phyloP scores from a whole-genome alignment of 208 protist species.

The Leishmania mexicana region DNA sequence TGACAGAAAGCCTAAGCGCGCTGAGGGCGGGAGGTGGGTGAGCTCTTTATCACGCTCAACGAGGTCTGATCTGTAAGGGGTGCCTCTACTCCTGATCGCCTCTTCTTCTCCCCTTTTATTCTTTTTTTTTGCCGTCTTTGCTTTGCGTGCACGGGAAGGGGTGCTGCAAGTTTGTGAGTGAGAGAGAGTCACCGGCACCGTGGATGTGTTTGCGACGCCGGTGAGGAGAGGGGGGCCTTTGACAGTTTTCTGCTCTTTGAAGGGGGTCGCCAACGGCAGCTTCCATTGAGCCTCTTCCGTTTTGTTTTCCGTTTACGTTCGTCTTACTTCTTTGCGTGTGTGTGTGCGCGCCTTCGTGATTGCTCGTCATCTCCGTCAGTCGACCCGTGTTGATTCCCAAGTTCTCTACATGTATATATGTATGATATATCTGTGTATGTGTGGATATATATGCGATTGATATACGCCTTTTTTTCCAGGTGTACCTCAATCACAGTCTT shows the following conservation, averaged over 20 bases:
- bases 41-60: not conserved
- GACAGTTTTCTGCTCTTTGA: not conserved
- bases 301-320: not conserved
- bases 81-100: not conserved
- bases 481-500: not conserved
- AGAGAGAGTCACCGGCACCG: not conserved
- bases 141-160: not conserved
- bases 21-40: not conserved
- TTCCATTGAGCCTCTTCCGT: not conserved
- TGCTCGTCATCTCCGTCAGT: not conserved
- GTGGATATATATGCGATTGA: too few relatives aligned
- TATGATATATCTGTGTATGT: too few relatives aligned
- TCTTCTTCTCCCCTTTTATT: not conserved
- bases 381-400: not conserved
- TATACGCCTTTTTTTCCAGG: not conserved
- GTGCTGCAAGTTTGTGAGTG: not conserved
- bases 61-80: not conserved
- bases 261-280: not conserved
- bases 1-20: not conserved
- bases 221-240: not conserved
- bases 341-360: not conserved
- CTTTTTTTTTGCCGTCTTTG: not conserved
- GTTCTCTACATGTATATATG: too few relatives aligned
- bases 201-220: not conserved
- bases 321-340: not conserved